Conservation (phyloP, 2,329 filamentous ascomycete species). For the Monilinia fructicola region DNA sequence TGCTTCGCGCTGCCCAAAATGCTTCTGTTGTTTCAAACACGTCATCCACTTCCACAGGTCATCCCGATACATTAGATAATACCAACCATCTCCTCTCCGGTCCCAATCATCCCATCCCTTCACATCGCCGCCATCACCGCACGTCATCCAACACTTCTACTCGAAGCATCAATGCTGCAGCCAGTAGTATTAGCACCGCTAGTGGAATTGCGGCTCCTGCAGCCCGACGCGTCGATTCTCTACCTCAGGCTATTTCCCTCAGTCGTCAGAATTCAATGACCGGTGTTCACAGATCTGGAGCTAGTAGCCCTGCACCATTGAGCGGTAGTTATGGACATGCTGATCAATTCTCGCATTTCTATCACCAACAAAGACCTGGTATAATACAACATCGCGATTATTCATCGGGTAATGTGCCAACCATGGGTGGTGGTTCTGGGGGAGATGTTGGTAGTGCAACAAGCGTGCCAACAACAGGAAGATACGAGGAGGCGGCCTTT, state of each 20-base stretch:
- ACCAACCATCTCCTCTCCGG: constrained; percentile 57
- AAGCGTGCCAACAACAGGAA: constrained; percentile 55
- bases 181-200: constrained; percentile 42
- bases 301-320: constrained; percentile 36
- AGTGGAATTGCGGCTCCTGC: constrained; percentile 32
- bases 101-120: constrained; percentile 57
- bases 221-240: constrained; percentile 28
- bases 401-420: constrained; percentile 30
- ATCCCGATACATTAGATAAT: constrained; percentile 49
- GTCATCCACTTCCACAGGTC: constrained; percentile 60
- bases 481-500: constrained; percentile 62
- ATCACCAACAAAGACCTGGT: constrained; percentile 31
- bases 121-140: constrained; percentile 55
- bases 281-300: constrained; percentile 36
- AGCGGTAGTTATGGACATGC: constrained; percentile 35
- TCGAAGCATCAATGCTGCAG: constrained; percentile 52
- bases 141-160: constrained; percentile 52
- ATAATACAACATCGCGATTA: constrained; percentile 34
- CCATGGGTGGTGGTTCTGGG: constrained; percentile 6
- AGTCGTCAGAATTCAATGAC: constrained; percentile 40
- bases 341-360: constrained; percentile 38
- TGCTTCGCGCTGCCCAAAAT: constrained; percentile 72
- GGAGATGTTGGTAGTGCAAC: constrained; percentile 36
- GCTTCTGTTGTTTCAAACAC: constrained; percentile 64
- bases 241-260: constrained; percentile 34